A percentile compares a stretch with the other conserved stretches of the same genome.
Evolutionary conservation across 345 rosid genomes (phyloP).

Genomic region (Hibiscus tridactylites): DNA sequence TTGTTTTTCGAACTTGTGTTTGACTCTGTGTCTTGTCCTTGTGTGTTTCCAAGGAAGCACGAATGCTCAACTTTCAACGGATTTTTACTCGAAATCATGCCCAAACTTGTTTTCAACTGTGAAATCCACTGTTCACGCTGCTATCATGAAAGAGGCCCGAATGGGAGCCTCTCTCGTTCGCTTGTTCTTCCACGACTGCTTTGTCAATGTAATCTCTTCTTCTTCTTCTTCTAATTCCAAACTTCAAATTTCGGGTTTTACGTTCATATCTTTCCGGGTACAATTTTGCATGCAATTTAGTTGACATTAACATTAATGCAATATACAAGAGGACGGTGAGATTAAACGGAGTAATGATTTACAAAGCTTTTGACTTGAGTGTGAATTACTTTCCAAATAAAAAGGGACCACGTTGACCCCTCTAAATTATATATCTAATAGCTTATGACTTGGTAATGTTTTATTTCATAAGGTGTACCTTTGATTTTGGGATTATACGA

Average conservation of each 20-base stretch:
- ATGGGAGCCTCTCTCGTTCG: constrained; percentile 89
- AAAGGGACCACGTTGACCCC: no score
- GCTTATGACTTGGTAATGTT: background rate
- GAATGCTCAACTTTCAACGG: constrained; percentile 61
- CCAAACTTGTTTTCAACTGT: constrained; percentile 45
- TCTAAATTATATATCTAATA: no score
- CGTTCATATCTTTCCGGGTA: no score
- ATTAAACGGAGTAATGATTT: no score
- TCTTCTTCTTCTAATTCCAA: background rate
- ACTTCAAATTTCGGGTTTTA: background rate
- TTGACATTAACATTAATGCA: background rate
- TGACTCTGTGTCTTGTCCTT: constrained; percentile 25
- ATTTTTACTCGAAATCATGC: constrained; percentile 60
- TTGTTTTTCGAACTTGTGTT: constrained; percentile 13
- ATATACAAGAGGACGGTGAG: constrained; percentile 22
- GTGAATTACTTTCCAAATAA: no score
- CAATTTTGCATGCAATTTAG: no score
- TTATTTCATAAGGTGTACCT: background rate
- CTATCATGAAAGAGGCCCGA: constrained; percentile 45
- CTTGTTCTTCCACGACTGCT: constrained; percentile 85
- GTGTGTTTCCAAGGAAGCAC: constrained; percentile 23
- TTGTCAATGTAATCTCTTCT: constrained; percentile 54
- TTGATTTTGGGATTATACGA: background rate
- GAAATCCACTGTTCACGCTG: constrained; percentile 38
- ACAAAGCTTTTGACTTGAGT: no score